These are phyloP conservation scores for Bolboschoenus planiculmis DNA, from an alignment of 176 grass and related monocot species.

Conservation along the genomic window DNA sequence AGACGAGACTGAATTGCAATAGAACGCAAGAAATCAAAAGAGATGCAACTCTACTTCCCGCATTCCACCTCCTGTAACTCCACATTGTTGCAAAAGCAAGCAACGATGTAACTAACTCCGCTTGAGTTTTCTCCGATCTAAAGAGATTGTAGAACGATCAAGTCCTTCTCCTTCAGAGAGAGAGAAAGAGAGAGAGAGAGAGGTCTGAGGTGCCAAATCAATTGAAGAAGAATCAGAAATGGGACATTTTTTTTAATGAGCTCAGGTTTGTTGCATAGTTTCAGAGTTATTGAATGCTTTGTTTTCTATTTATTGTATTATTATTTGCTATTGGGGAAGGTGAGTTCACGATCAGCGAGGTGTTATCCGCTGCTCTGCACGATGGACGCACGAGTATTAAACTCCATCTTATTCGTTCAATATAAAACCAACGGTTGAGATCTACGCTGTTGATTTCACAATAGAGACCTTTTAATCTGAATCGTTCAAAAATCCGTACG, in stretches of 20 bases:
- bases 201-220: not conserved
- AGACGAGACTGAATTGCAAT: constrained; percentile 10
- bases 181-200: constrained; percentile 3
- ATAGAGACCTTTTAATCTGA: not conserved
- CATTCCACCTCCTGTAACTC: constrained; percentile 21
- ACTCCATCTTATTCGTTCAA: not conserved
- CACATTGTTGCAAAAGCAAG: constrained; percentile 11
- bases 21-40: constrained; percentile 5
- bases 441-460: no score
- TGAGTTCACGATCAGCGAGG: not conserved
- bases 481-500: not conserved
- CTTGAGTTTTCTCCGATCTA: not conserved
- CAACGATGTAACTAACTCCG: not conserved
- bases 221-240: not conserved
- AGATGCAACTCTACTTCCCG: not conserved
- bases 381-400: not conserved
- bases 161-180: constrained; percentile 2
- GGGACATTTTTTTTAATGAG: constrained; percentile 8
- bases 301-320: not conserved
- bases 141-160: constrained; percentile 12
- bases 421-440: not conserved
- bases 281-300: not conserved
- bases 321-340: constrained; percentile 10
- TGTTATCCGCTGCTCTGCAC: not conserved
- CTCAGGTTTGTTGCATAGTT: constrained; percentile 14